Percentiles rank a stretch among this genome's conserved stretches.
These are phyloP conservation scores for Camillea tinctor DNA, from an alignment of 2,329 filamentous ascomycete genomes.

Conservation along the genomic window DNA sequence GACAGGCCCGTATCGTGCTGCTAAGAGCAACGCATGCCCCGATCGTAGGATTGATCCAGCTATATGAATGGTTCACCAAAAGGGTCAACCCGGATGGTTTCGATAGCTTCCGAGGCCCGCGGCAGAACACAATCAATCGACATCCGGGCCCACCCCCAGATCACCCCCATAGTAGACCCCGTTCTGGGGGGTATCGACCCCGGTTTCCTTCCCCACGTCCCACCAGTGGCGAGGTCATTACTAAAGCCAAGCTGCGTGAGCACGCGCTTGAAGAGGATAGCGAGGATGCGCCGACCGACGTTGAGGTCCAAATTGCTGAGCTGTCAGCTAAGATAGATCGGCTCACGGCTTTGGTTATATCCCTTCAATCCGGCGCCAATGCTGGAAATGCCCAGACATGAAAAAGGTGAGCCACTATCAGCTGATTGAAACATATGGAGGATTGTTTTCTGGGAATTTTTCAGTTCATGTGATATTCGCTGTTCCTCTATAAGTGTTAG, in stretches of 20 bases:
- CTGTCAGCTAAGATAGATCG: slow-evolving; percentile 58
- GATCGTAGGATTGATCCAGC: slow-evolving; percentile 65
- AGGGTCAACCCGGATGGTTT: slow-evolving; percentile 43
- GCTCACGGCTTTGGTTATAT: slow-evolving; percentile 51
- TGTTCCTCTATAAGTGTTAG: not conserved
- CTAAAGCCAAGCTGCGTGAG: slow-evolving; percentile 16
- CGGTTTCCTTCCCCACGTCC: slow-evolving; percentile 23
- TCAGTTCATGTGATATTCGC: too few species aligned
- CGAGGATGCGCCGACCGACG: slow-evolving; percentile 37
- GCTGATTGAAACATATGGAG: not conserved
- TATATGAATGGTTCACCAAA: slow-evolving; percentile 58
- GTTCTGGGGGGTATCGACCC: slow-evolving; percentile 23
- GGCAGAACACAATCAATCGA: slow-evolving; percentile 25
- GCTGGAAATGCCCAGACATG: slow-evolving; percentile 21
- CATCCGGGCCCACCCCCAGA: slow-evolving; percentile 20
- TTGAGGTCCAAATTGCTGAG: slow-evolving; percentile 54
- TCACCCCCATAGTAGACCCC: slow-evolving; percentile 22
- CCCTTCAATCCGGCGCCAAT: slow-evolving; percentile 41
- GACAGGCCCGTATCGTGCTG: slow-evolving; percentile 59
- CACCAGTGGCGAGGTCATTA: slow-evolving; percentile 23
- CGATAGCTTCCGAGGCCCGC: slow-evolving; percentile 49
- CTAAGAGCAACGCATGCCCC: slow-evolving; percentile 64
- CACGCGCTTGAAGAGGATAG: slow-evolving; percentile 34
- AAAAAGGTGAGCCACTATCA: slow-evolving; percentile 1
- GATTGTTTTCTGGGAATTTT: too few species aligned